phyloP scores from a whole-genome alignment of 2,329 filamentous ascomycete species.

The Ophiobolus disseminans region DNA sequence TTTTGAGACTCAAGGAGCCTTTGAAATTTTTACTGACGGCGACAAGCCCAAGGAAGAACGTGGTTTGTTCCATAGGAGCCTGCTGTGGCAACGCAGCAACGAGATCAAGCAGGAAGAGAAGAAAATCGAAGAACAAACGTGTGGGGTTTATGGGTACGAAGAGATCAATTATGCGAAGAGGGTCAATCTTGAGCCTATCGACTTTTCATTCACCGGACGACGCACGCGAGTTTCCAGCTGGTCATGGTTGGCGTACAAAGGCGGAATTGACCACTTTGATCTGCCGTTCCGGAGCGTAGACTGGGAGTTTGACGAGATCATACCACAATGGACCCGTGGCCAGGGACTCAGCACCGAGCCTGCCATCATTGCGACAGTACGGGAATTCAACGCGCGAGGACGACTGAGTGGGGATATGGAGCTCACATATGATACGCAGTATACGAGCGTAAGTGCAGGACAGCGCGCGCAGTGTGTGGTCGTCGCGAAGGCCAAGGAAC shows the following conservation, averaged over 20 bases:
- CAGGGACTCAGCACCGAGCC: slow-evolving; percentile 1
- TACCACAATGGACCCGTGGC: slow-evolving; percentile 6
- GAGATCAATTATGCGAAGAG: no score
- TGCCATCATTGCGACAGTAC: slow-evolving; percentile 9
- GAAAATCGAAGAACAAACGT: no score
- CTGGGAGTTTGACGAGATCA: slow-evolving; percentile 9
- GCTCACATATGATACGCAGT: slow-evolving; percentile 21
- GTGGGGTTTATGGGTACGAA: no score
- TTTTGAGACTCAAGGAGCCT: neutral
- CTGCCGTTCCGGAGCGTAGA: slow-evolving; percentile 2
- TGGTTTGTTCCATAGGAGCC: slow-evolving; percentile 31
- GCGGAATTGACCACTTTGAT: slow-evolving; percentile 20
- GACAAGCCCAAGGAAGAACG: slow-evolving; percentile 26
- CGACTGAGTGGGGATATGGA: slow-evolving; percentile 11
- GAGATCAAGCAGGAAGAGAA: slow-evolving; percentile 7
- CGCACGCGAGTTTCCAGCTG: slow-evolving; percentile 12
- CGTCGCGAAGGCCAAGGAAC: slow-evolving; percentile 12
- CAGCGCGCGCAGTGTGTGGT: slow-evolving; percentile 17
- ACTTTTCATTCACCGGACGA: neutral
- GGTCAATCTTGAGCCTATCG: no score
- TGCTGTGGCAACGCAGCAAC: slow-evolving; percentile 41
- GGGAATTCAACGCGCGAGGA: slow-evolving; percentile 14
- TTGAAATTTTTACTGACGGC: slow-evolving; percentile 41
- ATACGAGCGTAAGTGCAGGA: slow-evolving; percentile 7
- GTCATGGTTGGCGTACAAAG: slow-evolving; percentile 26